Evolutionary conservation across 495 filamentous ascomycete species (phyloP).

Genomic region (Aspergillus conjunctus): DNA sequence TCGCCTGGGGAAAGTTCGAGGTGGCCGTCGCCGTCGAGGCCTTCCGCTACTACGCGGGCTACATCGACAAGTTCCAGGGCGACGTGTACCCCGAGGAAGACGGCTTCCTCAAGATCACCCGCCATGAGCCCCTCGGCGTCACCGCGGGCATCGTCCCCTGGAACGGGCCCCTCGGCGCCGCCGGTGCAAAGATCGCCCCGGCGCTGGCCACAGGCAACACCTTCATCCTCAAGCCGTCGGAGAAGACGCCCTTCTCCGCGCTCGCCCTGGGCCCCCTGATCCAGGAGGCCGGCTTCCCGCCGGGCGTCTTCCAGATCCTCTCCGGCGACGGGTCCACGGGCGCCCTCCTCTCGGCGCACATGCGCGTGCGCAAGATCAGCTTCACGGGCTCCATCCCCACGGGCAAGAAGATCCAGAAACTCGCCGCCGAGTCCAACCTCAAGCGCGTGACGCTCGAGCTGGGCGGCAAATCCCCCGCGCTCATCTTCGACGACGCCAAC

Average conservation of each 20-base stretch:
- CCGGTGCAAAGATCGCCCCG: slow-evolving; percentile 86
- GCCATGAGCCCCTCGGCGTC: slow-evolving; percentile 83
- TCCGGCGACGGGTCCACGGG: slow-evolving; percentile 69
- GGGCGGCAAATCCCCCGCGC: background rate
- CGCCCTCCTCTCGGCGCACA: slow-evolving; percentile 87
- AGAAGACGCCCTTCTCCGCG: slow-evolving; percentile 85
- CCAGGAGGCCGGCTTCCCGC: slow-evolving; percentile 83
- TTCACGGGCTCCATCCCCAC: slow-evolving; percentile 92
- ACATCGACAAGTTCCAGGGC: slow-evolving; percentile 50
- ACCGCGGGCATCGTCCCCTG: slow-evolving; percentile 92
- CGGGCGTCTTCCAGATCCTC: slow-evolving; percentile 84
- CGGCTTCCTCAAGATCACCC: slow-evolving; percentile 93
- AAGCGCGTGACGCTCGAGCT: background rate
- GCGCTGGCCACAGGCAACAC: slow-evolving; percentile 88
- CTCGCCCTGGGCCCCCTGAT: slow-evolving; percentile 88
- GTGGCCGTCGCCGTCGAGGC: slow-evolving; percentile 62
- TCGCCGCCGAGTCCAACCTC: background rate
- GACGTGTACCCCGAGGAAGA: slow-evolving; percentile 70
- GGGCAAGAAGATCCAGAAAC: slow-evolving; percentile 39
- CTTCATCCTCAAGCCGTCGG: slow-evolving; percentile 85
- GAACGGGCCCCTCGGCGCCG: slow-evolving; percentile 96
- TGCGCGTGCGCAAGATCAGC: slow-evolving; percentile 79
- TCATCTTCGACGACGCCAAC: background rate
- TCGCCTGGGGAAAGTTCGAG: slow-evolving; percentile 43
- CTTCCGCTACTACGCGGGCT: slow-evolving; percentile 56